Evolutionary conservation across 768 basidiomycete genomes (phyloP).

Genomic region (Termitomyces sp.): DNA sequence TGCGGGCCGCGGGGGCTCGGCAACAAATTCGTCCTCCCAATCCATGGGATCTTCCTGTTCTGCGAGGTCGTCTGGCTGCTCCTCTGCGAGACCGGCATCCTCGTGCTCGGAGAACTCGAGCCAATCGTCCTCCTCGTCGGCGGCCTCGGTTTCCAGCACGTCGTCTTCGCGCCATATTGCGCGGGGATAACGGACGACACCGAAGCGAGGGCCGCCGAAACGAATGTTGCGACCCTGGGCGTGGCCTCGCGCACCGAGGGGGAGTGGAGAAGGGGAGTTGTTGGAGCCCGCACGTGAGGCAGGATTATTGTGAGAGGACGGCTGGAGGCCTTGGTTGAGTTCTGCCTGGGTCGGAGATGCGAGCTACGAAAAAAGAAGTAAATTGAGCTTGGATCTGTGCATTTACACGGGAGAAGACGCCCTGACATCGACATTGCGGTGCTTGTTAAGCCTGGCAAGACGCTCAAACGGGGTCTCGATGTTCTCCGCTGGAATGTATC

Average conservation of each 20-base stretch:
- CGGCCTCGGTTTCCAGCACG: constrained; percentile 61
- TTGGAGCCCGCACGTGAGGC: constrained; percentile 43
- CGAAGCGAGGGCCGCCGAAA: constrained; percentile 59
- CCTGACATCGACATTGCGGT: constrained; percentile 92
- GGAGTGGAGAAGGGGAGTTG: constrained; percentile 45
- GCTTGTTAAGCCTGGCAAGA: constrained; percentile 92
- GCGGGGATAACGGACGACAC: constrained; percentile 71
- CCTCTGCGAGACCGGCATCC: constrained; percentile 56
- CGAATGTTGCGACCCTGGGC: constrained; percentile 45
- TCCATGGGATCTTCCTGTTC: constrained; percentile 82
- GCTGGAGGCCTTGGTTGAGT: constrained; percentile 44
- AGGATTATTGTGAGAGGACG: constrained; percentile 38
- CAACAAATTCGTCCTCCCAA: constrained; percentile 72
- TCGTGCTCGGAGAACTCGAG: constrained; percentile 61
- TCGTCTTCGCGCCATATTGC: constrained; percentile 75
- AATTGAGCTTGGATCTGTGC: not conserved
- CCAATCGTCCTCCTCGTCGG: constrained; percentile 45
- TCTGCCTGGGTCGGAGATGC: constrained; percentile 73
- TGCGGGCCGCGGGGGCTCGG: constrained; percentile 15
- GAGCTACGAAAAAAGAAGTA: constrained; percentile 37
- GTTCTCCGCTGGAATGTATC: constrained; percentile 98
- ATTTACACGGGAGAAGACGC: not conserved
- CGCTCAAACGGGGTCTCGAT: constrained; percentile 98
- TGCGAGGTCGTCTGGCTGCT: constrained; percentile 34
- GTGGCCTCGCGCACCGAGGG: constrained; percentile 28